Evolutionary conservation across 176 grass and related monocot species (phyloP).

Genomic region (Eremochloa ophiuroides): DNA sequence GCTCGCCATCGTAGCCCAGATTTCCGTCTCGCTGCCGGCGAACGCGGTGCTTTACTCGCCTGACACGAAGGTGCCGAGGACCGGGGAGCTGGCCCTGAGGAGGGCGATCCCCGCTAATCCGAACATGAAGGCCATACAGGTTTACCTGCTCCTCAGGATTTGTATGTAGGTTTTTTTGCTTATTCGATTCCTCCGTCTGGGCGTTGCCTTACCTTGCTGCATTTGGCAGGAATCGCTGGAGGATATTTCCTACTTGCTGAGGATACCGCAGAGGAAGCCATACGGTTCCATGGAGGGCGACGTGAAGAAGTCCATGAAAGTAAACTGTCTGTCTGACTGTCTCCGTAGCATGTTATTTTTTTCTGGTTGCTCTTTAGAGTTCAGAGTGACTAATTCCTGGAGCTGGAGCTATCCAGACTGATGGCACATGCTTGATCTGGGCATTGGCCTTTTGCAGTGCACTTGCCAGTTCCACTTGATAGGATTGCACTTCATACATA

Average conservation of each 20-base stretch:
- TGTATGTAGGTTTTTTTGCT: background rate
- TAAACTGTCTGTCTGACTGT: conserved; percentile 1
- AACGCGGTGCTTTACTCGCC: conserved; percentile 87
- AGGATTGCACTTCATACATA: conserved; percentile 5
- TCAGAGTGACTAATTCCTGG: background rate
- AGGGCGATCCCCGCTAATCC: conserved; percentile 82
- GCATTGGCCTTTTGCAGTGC: background rate
- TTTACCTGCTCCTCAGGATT: background rate
- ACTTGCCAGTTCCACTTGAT: conserved; percentile 1
- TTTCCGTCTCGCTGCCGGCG: conserved; percentile 63
- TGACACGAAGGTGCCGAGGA: conserved; percentile 87
- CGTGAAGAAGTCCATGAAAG: conserved; percentile 88
- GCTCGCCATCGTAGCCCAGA: conserved; percentile 65
- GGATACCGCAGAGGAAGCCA: conserved; percentile 97
- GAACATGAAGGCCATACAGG: conserved; percentile 91
- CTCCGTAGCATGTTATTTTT: background rate
- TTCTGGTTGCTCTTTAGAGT: background rate
- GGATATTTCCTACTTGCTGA: conserved; percentile 86
- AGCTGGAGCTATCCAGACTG: background rate
- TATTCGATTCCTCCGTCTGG: background rate
- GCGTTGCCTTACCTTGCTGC: conserved; percentile 4
- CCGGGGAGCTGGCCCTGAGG: conserved; percentile 86
- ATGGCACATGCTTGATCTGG: background rate
- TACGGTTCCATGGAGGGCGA: conserved; percentile 82
- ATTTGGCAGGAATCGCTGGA: conserved; percentile 74